A percentile compares a stretch with the other conserved stretches of the same genome.
Evolutionary conservation across 2,329 filamentous ascomycete genomes (phyloP).

Genomic region (Nemania sp.): DNA sequence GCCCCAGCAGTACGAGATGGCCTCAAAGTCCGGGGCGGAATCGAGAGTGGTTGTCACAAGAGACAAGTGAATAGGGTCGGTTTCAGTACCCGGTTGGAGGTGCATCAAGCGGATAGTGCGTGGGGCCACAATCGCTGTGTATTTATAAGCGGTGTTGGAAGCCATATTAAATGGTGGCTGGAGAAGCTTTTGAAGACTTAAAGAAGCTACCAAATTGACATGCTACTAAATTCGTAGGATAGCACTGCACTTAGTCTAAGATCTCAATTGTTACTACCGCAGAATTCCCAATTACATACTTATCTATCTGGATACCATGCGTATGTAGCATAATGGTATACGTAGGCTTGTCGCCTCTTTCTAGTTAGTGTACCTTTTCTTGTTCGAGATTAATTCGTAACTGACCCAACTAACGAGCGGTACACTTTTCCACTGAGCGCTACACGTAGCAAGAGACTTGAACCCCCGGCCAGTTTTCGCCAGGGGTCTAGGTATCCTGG

Average conservation of each 20-base stretch:
- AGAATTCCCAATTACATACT: too few species aligned
- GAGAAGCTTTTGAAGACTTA: neutral
- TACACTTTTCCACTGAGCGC: too few species aligned
- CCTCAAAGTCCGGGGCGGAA: slow-evolving; percentile 20
- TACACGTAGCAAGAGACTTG: too few species aligned
- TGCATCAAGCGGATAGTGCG: slow-evolving; percentile 18
- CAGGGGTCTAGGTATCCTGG: too few species aligned
- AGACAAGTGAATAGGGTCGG: slow-evolving; percentile 18
- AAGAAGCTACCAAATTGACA: neutral
- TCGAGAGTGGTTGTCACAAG: slow-evolving; percentile 13
- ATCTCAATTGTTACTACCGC: neutral
- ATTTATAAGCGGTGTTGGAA: slow-evolving; percentile 20
- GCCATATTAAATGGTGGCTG: slow-evolving; percentile 1
- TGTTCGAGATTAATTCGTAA: too few species aligned
- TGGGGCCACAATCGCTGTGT: slow-evolving; percentile 15
- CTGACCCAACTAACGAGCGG: too few species aligned
- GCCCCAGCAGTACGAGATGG: slow-evolving; percentile 28
- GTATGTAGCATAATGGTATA: too few species aligned
- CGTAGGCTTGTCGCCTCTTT: too few species aligned
- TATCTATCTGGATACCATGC: too few species aligned
- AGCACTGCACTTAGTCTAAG: neutral
- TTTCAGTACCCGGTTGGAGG: slow-evolving; percentile 16
- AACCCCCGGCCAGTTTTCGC: too few species aligned
- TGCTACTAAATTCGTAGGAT: neutral
- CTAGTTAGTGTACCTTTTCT: too few species aligned